Base-by-base conservation (phyloP, 1,284 basidiomycete species). In the Rhodotorula sp. region DNA sequence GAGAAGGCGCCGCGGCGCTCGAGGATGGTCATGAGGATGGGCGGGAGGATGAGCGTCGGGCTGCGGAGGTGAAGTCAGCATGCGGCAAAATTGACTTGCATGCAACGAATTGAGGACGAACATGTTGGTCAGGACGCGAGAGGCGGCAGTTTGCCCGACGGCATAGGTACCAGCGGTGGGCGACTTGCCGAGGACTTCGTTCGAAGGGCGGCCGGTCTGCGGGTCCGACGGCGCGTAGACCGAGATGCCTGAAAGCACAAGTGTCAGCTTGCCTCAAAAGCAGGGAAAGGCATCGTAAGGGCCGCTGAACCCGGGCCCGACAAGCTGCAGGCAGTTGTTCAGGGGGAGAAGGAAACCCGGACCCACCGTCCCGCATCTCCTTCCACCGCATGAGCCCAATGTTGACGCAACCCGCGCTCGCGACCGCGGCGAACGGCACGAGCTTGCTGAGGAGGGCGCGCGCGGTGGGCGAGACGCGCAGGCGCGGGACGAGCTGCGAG, bases 351-450 rank as follows among this genome's bases (percentile, higher is more conserved):
- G n/a, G 57, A 17, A 16, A 16, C 10, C 7, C 4, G 8, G 52
- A 34, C 69, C 25, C 53, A 74, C 73, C 75, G 25, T 86, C 84
- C 14, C 82, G 78, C 80, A 86, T 85, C 79, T 86, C 85, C 75
- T 86, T 86, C 85, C 85, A 86, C 25, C 85, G 77, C 81, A 86
- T 86, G 72, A 84, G 82, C 16, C 82, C 82, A 68, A 85, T 84
- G 75, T 85, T 85, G 71, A 85, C 84, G 52, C 83, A 81, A 49
- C 84, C 84, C 13, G 84, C 84, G 21, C 79, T 80, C 4, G 85
- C 85, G 17, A 86, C 85, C 48, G 82, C 81, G 4, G 81, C 84
- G 68, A 86, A 86, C 1, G 85, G 85, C 0, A 86, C 84, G 34
- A 86, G 80, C 52, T 82, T 82, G 34, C 68, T 78, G 14, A 84